Evolutionary conservation across 73 alveolate species (phyloP), one percentile per base, ranked within the genome.

Genomic region (Symbiodinium natans): DNA sequence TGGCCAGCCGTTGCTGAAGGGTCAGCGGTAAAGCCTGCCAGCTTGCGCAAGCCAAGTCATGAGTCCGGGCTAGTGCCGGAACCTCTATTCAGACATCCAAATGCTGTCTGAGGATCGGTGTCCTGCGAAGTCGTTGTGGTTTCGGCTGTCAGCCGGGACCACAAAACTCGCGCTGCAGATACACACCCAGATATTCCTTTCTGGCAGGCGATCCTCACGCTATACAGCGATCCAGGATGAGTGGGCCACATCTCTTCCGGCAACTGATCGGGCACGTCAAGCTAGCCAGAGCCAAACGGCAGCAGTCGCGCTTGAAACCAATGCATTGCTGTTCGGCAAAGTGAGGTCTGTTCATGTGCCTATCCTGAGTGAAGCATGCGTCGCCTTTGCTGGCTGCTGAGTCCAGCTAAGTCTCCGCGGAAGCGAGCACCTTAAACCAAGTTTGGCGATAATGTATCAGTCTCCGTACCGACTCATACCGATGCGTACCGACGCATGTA

Each of bases 351-450:
- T n/a, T n/a, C n/a, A n/a, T n/a, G n/a, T n/a, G n/a, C n/a, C n/a
- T n/a, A n/a, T n/a, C n/a, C n/a, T n/a, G n/a, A n/a, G n/a, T n/a
- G n/a, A n/a, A n/a, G n/a, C n/a, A n/a, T n/a, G n/a, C n/a, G n/a
- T n/a, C n/a, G 80, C 80, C 80, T 63, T 11, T 29, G 33, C 38
- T 63, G 36, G 39, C 27, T 5, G 80, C 80, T 63, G 36, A 29
- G 80, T 36, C 33, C 80, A 63, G 33, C 80, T 29, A 63, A 9
- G 80, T 63, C 80, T 63, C 36, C 80, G 11, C 80, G 80, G 80
- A 63, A 63, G 80, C 80, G 80, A 63, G 80, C 80, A 63, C 80
- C 80, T 63, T n/a, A 52, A 52, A n/a, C n/a, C n/a, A n/a, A n/a
- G n/a, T n/a, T n/a, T n/a, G n/a, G n/a, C n/a, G n/a, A n/a, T n/a